Evolutionary conservation across 2,329 filamentous ascomycete species (phyloP), one percentile per base, ranked within the genome.

Genomic region (Cyphellophora attinorum): DNA sequence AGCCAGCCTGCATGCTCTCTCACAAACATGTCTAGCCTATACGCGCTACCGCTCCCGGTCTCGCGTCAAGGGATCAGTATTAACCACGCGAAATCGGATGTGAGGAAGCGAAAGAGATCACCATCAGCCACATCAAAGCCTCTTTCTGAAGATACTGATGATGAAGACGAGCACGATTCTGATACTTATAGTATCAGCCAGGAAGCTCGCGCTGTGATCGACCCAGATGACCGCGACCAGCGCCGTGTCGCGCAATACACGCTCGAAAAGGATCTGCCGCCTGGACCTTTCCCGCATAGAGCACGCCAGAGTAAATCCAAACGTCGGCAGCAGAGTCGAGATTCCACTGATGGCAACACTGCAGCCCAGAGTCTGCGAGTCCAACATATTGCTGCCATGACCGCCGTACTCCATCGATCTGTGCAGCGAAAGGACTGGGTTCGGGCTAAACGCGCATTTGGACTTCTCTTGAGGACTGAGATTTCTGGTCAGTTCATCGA

Each of bases 381-480:
- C 16, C 63, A 60, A 12, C 79, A 88, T 57, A 57, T 89, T 4
- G 67, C 72, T 36, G 72, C 79, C 8, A 60, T 94, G 37, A 76
- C 76, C 2, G 68, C 78, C 3, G 65, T 88, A 12, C 60, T 91
- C 47, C 80, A 91, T 55, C 73, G 73, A 21, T 84, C 79, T 50
- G 67, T 95, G 27, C 68, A 79, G 17, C 66, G 75, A 41, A 74
- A 76, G 19, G 81, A 93, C 50, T 79, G 85, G 39, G 46, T 66
- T 2, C 77, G 81, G 27, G 86, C 88, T 1, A 74, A 74, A 32
- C 69, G 82, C 40, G 81, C 83, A 0, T 89, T 85, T 68, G 79
- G 76, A 1, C 60, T 93, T 45, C 67, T 94, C 19, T 55, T 86
- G 30, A 72, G 80, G 31, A 69, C 75, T 30, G 72, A 69, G 32